A percentile compares a stretch with the other conserved stretches of the same genome.
These are phyloP conservation scores for Agaricales sp. DNA, from an alignment of 1,284 basidiomycete species.

Conservation along the genomic window DNA sequence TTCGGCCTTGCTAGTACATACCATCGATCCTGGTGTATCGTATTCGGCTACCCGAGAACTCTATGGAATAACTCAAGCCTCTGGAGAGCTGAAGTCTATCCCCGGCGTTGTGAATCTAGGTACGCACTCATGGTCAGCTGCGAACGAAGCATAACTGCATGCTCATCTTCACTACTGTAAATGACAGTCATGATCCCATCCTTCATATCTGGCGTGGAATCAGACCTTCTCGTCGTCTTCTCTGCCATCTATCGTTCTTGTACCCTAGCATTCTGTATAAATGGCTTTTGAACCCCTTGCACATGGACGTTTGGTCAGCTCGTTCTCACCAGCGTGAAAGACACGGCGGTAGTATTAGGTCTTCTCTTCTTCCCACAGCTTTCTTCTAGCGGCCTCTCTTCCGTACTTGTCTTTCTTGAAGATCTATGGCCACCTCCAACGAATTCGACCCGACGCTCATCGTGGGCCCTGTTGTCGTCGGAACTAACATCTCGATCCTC, in stretches of 20 bases:
- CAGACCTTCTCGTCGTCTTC: background rate
- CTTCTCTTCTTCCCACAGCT: background rate
- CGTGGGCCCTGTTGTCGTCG: too few species aligned
- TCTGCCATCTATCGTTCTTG: background rate
- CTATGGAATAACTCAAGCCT: too few species aligned
- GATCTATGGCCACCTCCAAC: too few species aligned
- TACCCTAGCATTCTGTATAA: background rate
- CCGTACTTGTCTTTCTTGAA: too few species aligned
- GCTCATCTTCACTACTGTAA: background rate
- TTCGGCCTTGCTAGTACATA: too few species aligned
- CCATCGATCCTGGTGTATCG: too few species aligned
- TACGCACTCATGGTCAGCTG: background rate
- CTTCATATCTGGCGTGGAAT: background rate
- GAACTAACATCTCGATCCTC: too few species aligned
- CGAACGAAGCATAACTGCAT: background rate
- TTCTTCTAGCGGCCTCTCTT: background rate
- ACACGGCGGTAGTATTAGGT: background rate
- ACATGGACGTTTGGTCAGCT: background rate
- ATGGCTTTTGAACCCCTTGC: background rate
- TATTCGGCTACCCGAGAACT: too few species aligned
- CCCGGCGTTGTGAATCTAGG: too few species aligned
- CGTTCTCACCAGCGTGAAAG: background rate
- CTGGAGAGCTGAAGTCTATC: too few species aligned
- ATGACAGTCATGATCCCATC: background rate
- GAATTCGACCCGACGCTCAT: too few species aligned